Evolutionary conservation across 2,329 filamentous ascomycete species (phyloP).

Genomic region (Cordyceps cateniannulata): DNA sequence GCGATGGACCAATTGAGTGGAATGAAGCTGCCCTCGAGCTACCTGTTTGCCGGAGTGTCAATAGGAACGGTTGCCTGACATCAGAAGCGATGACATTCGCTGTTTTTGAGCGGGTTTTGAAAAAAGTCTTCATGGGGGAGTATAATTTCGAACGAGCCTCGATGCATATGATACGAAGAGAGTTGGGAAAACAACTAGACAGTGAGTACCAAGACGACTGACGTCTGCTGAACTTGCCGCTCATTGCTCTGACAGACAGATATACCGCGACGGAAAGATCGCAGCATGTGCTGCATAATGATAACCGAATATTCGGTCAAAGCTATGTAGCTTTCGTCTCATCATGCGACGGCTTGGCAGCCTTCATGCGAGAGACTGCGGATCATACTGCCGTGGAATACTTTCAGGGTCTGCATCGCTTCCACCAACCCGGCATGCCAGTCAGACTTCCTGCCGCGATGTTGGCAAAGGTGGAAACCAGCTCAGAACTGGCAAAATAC

Average conservation of each 20-base stretch:
- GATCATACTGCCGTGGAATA: constrained; percentile 1
- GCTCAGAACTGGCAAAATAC: neutral
- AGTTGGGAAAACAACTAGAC: constrained; percentile 1
- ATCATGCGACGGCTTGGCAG: neutral
- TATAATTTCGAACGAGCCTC: neutral
- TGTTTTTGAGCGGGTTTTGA: neutral
- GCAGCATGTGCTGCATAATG: constrained; percentile 3
- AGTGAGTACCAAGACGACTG: neutral
- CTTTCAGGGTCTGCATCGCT: constrained; percentile 5
- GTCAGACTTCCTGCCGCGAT: neutral
- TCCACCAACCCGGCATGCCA: neutral
- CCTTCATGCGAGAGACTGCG: neutral
- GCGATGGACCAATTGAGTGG: constrained; percentile 5
- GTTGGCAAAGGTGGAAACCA: neutral
- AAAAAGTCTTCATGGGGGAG: constrained; percentile 1
- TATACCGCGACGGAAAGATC: neutral
- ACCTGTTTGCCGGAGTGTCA: neutral
- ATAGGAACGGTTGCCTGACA: neutral
- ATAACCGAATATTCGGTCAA: constrained; percentile 1
- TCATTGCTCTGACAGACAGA: neutral
- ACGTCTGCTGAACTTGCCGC: neutral
- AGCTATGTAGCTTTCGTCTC: constrained; percentile 5
- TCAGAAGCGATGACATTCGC: neutral
- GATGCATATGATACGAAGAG: constrained; percentile 3
- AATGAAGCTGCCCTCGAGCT: neutral